Base-by-base conservation (phyloP, 306 rosid species). In the Chamaecrista fasciculata region DNA sequence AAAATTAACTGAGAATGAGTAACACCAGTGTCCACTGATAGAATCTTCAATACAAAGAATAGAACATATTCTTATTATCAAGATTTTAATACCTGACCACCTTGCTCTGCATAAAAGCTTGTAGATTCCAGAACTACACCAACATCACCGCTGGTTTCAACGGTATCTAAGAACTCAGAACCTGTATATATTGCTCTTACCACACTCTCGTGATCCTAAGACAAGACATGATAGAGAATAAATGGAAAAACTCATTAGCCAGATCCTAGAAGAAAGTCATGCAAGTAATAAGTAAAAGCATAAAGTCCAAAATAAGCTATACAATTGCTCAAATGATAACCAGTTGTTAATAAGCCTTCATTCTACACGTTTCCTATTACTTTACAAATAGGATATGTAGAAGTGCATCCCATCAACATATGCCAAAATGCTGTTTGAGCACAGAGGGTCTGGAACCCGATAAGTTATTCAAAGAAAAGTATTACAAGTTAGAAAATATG, bases 51-150 rank as follows among this genome's bases (percentile, higher is more conserved):
- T 34, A 36, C 8, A 57, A 39, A 14, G 26, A 70, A 74, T 33
- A 44, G 18, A 77, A 69, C 24, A 66, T 36, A 57, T 33, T 60
- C 1, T 34, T 24, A 71, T 66, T 24, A 24, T 46, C 15, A 43
- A 40, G 25, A 52, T 29, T 24, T 60, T 52, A 74, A 37, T 88
- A 94, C 99, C 99, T 94, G 99, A 63, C 99, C 99, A 89, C 99
- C 99, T 83, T 94, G 99, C 84, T 94, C 99, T 4, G 99, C 96
- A 83, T 94, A 94, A 78, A 94, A 94, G 83, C 97, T 91, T 34
- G 99, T 87, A 39, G 99, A 94, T 68, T 89, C 91, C 78, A 94
- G 78, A 78, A 91, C 80, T 48, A 94, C 28, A 43, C 97, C 99
- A 72, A 91, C 79, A 73, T 85, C 97, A 66, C 71, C 84, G 62